Evolutionary conservation across 495 filamentous ascomycete genomes (phyloP).

Genomic region (Tuber brumale): DNA sequence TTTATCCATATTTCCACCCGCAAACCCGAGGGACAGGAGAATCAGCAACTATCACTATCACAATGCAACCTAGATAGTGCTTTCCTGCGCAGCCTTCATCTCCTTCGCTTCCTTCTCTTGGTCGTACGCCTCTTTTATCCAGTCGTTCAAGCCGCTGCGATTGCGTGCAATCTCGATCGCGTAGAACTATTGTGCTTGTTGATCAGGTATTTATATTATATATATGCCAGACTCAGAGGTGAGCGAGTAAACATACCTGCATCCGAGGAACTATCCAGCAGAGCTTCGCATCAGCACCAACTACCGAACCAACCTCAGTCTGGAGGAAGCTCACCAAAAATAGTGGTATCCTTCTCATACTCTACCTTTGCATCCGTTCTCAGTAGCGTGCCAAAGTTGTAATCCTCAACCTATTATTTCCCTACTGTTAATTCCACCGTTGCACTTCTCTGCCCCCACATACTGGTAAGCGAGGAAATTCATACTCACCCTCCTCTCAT

Average conservation of each 20-base stretch:
- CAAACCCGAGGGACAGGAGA: not conserved
- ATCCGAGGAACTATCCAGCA: slow-evolving; percentile 62
- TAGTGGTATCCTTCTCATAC: slow-evolving; percentile 82
- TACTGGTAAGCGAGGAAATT: not conserved
- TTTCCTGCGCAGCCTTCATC: slow-evolving; percentile 25
- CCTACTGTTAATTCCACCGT: not conserved
- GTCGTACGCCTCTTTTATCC: slow-evolving; percentile 78
- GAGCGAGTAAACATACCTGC: slow-evolving; percentile 50
- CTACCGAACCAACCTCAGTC: not conserved
- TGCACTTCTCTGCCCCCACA: not conserved
- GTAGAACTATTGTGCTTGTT: slow-evolving; percentile 57
- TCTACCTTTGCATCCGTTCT: slow-evolving; percentile 69
- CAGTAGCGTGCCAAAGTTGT: slow-evolving; percentile 94
- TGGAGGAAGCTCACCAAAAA: slow-evolving; percentile 60
- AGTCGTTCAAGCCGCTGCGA: slow-evolving; percentile 82
- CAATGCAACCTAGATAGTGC: not conserved
- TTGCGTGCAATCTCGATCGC: slow-evolving; percentile 94
- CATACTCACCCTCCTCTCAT: slow-evolving; percentile 60
- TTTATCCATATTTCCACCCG: not conserved
- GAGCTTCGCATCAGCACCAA: not conserved
- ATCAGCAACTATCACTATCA: not conserved
- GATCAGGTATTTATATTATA: not conserved
- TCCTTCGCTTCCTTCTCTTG: slow-evolving; percentile 44
- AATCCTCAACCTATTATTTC: slow-evolving; percentile 63
- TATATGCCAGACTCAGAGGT: not conserved